Conservation (phyloP, 1,284 basidiomycete genomes). For the Cryptococcus wingfieldii region DNA sequence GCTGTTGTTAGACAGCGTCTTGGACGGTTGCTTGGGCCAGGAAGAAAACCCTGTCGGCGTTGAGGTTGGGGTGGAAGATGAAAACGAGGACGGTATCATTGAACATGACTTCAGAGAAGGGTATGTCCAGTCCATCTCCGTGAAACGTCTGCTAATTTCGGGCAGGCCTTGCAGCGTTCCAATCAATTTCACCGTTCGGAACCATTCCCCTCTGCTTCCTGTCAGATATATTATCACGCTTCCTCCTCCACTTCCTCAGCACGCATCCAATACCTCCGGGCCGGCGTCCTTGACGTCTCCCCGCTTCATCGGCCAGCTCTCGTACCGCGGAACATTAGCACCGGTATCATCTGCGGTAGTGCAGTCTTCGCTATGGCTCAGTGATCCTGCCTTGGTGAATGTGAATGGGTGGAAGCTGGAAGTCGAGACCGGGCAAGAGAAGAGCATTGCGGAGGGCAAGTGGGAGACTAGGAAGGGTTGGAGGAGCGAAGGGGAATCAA, state of each 20-base stretch:
- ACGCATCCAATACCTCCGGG: background rate
- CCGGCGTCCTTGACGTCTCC: background rate
- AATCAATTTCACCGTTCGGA: slow-evolving; percentile 61
- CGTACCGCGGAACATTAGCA: slow-evolving; percentile 23
- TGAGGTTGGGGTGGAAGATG: slow-evolving; percentile 27
- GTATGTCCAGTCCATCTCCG: slow-evolving; percentile 51
- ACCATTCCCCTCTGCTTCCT: slow-evolving; percentile 48
- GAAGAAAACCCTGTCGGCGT: slow-evolving; percentile 66
- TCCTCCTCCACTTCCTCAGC: slow-evolving; percentile 8
- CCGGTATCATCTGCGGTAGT: slow-evolving; percentile 14
- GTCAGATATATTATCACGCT: slow-evolving; percentile 32
- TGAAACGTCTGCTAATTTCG: background rate
- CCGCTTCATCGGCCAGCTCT: slow-evolving; percentile 24
- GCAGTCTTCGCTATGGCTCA: slow-evolving; percentile 22
- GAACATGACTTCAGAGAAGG: slow-evolving; percentile 64
- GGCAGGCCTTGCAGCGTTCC: slow-evolving; percentile 59
- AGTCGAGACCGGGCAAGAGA: slow-evolving; percentile 22
- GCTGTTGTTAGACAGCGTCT: slow-evolving; percentile 63
- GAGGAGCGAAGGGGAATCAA: slow-evolving; percentile 13
- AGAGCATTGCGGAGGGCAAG: background rate
- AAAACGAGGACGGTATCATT: slow-evolving; percentile 44
- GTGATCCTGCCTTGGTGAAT: slow-evolving; percentile 21
- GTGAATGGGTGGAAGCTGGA: slow-evolving; percentile 32
- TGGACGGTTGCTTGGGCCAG: slow-evolving; percentile 67
- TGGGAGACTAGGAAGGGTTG: slow-evolving; percentile 13